Base-by-base conservation (phyloP, 1,284 basidiomycete genomes). In the Porogramme epimiltina region DNA sequence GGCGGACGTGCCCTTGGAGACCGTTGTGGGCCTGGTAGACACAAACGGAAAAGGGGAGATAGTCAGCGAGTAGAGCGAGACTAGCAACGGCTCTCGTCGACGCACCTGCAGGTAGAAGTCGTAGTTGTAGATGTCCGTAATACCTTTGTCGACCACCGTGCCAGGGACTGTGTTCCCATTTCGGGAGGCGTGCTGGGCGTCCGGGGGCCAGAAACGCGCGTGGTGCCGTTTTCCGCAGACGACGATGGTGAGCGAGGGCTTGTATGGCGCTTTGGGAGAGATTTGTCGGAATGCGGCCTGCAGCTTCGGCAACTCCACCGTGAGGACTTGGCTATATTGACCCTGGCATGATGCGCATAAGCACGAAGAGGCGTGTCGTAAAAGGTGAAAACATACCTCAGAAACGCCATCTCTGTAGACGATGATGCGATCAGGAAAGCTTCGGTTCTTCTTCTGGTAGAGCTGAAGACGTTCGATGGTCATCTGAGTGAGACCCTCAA, bases 221-320 rank as follows among this genome's bases (percentile, higher is more conserved):
- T 92, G 81, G 62, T 93, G 91, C 0, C 89, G 81, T 67, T 92
- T 93, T 8, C 87, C 87, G 63, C 87, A 91, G 47, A 91, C 78
- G 54, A 88, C 72, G 61, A 91, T 89, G 8, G 85, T 84, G 9
- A 93, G 63, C 42, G 76, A 73, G 0, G 89, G 91, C 19, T 67
- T 66, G 63, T 89, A 91, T 1, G 68, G 69, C 22, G 69, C 73
- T 42, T 70, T 66, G 6, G 74, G 66, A 18, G 69, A 74, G 40
- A 88, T 69, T 47, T 74, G 77, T 60, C 75, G 71, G 70, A 86
- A 87, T 0, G 87, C 83, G 1, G 73, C 70, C 9, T 75, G 62
- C 19, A 90, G 77, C 54, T 79, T 73, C 0, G 75, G 75, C 0
- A 88, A 67, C 60, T 91, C 89, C 18, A 83, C 70, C 11, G 66